These are phyloP conservation scores for Breviolum minutum DNA, from an alignment of 73 alveolate species.

Conservation along the genomic window DNA sequence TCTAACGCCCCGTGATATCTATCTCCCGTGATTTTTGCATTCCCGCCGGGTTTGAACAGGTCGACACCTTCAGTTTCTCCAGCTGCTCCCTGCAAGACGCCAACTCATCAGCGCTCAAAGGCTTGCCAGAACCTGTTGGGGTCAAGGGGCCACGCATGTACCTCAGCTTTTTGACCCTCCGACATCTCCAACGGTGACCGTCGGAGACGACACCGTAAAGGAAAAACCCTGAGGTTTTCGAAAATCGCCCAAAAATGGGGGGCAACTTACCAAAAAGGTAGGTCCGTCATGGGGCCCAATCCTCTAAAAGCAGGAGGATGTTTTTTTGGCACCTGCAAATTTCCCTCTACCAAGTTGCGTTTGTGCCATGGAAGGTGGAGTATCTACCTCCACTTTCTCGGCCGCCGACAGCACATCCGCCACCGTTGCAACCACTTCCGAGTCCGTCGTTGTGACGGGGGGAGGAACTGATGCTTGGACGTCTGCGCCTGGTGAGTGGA, in stretches of 20 bases:
- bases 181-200: no score
- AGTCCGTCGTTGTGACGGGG: neutral
- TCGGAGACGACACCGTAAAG: neutral
- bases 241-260: neutral
- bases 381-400: neutral
- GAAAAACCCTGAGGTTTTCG: neutral
- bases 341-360: neutral
- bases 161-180: no score
- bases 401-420: slow-evolving; percentile 3
- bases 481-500: no score
- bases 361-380: slow-evolving; percentile 51
- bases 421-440: neutral
- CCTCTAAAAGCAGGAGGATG: neutral
- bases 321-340: neutral
- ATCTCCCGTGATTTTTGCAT: no score
- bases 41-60: no score
- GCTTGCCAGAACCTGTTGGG: slow-evolving; percentile 39
- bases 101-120: slow-evolving; percentile 57
- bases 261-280: no score
- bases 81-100: slow-evolving; percentile 47
- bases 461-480: neutral
- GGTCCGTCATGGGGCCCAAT: neutral
- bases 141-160: slow-evolving; percentile 80
- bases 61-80: slow-evolving; percentile 53
- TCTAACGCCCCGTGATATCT: no score